Evolutionary conservation across 192 early-diverging fungal genomes (phyloP).

Genomic region (Linnemannia elongata): DNA sequence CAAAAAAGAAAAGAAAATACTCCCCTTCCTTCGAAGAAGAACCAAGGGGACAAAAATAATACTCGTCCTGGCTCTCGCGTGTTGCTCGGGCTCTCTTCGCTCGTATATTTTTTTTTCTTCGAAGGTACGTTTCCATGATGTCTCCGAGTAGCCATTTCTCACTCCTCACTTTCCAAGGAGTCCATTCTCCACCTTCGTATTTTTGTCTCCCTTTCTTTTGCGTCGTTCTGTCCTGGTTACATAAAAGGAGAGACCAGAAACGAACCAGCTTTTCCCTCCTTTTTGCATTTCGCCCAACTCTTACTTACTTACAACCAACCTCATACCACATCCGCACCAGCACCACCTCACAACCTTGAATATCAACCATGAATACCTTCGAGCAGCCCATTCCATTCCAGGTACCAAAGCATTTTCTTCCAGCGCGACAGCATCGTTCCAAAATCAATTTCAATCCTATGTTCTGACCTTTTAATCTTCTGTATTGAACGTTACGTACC

Average conservation of each 20-base stretch:
- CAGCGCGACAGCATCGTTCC: neutral
- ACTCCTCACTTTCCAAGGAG: neutral
- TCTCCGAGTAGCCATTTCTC: neutral
- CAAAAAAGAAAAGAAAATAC: neutral
- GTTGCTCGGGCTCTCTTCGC: neutral
- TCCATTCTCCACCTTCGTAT: too few relatives aligned
- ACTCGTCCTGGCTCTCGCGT: slow-evolving; percentile 3
- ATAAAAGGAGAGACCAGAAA: too few relatives aligned
- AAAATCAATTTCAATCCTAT: neutral
- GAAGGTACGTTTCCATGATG: neutral
- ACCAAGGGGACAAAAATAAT: neutral
- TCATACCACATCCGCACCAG: neutral
- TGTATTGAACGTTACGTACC: neutral
- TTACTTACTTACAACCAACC: neutral
- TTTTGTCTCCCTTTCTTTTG: too few relatives aligned
- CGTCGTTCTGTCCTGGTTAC: too few relatives aligned
- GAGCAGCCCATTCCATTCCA: neutral
- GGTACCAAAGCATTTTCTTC: neutral
- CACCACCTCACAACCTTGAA: neutral
- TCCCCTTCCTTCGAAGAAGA: neutral
- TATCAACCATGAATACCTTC: neutral
- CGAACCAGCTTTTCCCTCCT: too few relatives aligned
- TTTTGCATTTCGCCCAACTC: too few relatives aligned
- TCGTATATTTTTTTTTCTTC: neutral
- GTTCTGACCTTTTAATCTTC: neutral